Conservation (phyloP, 345 rosid species). For the Euphorbia tirucalli region DNA sequence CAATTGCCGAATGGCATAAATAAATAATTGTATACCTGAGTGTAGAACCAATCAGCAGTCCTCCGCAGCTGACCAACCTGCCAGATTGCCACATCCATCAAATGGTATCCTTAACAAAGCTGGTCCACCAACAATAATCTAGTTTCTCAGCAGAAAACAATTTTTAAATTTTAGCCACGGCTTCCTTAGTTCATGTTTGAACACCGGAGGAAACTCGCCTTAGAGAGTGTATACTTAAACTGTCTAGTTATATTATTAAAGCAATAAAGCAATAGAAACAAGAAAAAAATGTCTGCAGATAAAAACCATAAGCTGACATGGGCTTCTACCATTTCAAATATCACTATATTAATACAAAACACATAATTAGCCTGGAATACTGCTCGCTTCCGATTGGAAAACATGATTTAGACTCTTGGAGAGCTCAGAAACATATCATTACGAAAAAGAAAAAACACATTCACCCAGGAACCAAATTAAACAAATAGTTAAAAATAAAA, state of each 20-base stretch:
- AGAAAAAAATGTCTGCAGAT: not conserved
- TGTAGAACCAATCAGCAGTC: constrained; percentile 70
- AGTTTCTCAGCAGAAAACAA: not conserved
- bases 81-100: constrained; percentile 35
- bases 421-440: not conserved
- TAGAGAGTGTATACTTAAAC: not conserved
- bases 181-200: not conserved
- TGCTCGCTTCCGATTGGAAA: not conserved
- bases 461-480: not conserved
- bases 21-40: constrained; percentile 50
- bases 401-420: no score
- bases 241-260: no score
- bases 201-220: not conserved
- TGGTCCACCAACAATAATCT: not conserved
- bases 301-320: not conserved
- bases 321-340: not conserved
- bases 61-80: constrained; percentile 83
- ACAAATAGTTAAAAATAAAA: not conserved
- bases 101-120: not conserved
- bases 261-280: not conserved
- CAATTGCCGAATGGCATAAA: not conserved
- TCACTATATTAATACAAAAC: not conserved
- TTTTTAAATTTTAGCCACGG: not conserved
- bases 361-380: not conserved
- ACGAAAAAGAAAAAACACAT: not conserved